These are phyloP conservation scores for Mucor indicus DNA, from an alignment of 371 early-diverging fungal species.

Conservation along the genomic window DNA sequence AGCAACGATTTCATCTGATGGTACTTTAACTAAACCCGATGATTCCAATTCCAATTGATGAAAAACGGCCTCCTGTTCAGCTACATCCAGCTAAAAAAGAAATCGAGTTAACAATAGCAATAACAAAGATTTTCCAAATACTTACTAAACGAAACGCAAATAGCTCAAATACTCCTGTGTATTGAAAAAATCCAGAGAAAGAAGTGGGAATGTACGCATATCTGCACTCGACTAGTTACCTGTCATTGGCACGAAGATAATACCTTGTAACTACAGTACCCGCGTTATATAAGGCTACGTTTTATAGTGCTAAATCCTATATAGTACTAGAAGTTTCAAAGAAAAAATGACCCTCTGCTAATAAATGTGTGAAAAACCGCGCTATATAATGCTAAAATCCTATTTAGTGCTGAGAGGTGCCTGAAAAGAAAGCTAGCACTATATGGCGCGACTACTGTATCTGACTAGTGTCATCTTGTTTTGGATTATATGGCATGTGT, in stretches of 20 bases:
- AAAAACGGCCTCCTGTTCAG: slow-evolving; percentile 12
- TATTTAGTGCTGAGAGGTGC: no score
- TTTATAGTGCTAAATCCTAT: no score
- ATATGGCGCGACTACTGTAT: no score
- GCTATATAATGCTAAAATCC: no score
- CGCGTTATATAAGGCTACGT: no score
- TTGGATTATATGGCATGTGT: slow-evolving; percentile 8
- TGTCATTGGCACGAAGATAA: slow-evolving; percentile 10
- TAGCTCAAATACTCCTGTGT: slow-evolving; percentile 12
- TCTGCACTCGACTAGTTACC: slow-evolving; percentile 13
- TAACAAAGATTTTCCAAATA: slow-evolving; percentile 5
- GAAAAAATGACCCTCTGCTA: no score
- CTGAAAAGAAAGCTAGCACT: no score
- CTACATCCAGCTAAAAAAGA: slow-evolving; percentile 12
- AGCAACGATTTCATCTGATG: slow-evolving; percentile 14
- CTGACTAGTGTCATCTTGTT: slow-evolving; percentile 14
- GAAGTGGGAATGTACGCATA: slow-evolving; percentile 8
- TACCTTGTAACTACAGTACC: slow-evolving; percentile 7
- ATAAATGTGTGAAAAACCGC: no score
- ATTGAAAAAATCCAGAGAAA: slow-evolving; percentile 15
- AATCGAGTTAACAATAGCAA: slow-evolving; percentile 5
- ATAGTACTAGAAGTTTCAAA: no score
- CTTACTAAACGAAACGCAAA: slow-evolving; percentile 11
- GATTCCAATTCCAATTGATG: slow-evolving; percentile 10
- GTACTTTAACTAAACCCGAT: slow-evolving; percentile 9